Evolutionary conservation across 306 rosid species (phyloP).

Genomic region (Vigna reflexopilosa): DNA sequence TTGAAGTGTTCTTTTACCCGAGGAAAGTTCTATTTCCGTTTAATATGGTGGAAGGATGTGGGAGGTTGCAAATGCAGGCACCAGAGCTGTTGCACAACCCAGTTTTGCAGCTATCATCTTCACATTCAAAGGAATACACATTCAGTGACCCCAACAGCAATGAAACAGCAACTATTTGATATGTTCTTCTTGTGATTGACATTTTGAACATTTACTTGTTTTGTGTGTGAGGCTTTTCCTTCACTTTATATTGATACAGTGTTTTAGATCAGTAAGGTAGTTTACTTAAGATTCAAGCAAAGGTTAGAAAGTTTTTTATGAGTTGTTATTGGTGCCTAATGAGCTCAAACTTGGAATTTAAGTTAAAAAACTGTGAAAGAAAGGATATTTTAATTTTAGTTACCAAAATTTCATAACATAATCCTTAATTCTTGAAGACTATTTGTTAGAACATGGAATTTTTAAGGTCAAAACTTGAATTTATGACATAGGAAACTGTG

Average conservation of each 20-base stretch:
- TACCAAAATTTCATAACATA: conserved; percentile 18
- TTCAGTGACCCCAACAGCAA: conserved; percentile 40
- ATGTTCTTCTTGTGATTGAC: conserved; percentile 34
- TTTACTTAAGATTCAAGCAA: conserved; percentile 42
- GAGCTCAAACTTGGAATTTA: conserved; percentile 32
- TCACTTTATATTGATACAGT: conserved; percentile 3
- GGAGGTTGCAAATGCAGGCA: conserved; percentile 45
- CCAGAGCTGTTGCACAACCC: conserved; percentile 35
- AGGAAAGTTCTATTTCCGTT: conserved; percentile 47
- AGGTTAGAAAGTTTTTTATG: conserved; percentile 14
- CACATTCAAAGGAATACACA: conserved; percentile 39
- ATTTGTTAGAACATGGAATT: conserved; percentile 9
- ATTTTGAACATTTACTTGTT: conserved; percentile 35
- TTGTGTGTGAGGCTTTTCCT: not conserved
- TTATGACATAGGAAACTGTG: not conserved
- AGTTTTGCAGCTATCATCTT: conserved; percentile 45
- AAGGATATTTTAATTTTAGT: not conserved
- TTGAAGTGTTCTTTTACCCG: conserved; percentile 35
- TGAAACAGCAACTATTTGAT: conserved; percentile 6
- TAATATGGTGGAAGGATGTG: conserved; percentile 48
- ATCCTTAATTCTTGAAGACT: conserved; percentile 2
- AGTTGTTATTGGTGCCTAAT: conserved; percentile 1
- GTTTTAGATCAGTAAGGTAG: conserved; percentile 12
- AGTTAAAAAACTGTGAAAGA: conserved; percentile 19
- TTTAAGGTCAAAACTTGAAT: conserved; percentile 14